phyloP scores from a whole-genome alignment of 176 grass and related monocot species.

The Elymus sibiricus region DNA sequence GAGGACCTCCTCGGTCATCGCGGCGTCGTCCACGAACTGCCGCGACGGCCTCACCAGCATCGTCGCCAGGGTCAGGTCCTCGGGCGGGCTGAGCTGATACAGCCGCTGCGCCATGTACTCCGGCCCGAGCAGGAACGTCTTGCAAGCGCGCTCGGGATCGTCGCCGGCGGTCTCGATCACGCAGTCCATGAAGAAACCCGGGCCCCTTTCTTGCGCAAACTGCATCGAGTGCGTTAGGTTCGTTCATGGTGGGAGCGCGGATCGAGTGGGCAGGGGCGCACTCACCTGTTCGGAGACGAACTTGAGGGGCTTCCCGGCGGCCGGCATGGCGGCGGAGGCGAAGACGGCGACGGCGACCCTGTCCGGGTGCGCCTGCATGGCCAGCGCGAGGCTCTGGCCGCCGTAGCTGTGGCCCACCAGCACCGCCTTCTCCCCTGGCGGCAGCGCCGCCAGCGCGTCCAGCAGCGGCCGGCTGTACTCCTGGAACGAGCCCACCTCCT shows the following conservation, averaged over 20 bases:
- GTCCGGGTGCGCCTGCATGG: conserved; percentile 38
- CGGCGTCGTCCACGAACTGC: conserved; percentile 8
- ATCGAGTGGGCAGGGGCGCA: not conserved
- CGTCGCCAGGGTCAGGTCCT: conserved; percentile 42
- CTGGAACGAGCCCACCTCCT: conserved; percentile 17
- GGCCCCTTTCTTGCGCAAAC: not conserved
- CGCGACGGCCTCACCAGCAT: conserved; percentile 7
- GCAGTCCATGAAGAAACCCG: conserved; percentile 17
- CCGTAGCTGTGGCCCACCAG: conserved; percentile 50
- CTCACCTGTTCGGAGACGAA: not conserved
- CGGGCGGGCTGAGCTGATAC: conserved; percentile 15
- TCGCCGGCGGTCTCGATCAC: not conserved
- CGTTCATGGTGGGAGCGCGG: not conserved
- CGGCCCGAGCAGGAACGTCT: conserved; percentile 25
- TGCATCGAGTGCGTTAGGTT: not conserved
- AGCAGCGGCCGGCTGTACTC: conserved; percentile 30
- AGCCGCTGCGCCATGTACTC: not conserved
- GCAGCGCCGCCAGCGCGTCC: not conserved
- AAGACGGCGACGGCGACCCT: conserved; percentile 45
- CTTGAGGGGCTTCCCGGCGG: not conserved
- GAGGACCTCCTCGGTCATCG: not conserved
- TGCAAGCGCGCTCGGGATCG: not conserved
- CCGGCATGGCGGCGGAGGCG: conserved; percentile 41
- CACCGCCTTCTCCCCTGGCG: conserved; percentile 28
- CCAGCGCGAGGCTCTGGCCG: conserved; percentile 23